Evolutionary conservation across 2,329 filamentous ascomycete species (phyloP).

Genomic region (Fusarium haematococcum): DNA sequence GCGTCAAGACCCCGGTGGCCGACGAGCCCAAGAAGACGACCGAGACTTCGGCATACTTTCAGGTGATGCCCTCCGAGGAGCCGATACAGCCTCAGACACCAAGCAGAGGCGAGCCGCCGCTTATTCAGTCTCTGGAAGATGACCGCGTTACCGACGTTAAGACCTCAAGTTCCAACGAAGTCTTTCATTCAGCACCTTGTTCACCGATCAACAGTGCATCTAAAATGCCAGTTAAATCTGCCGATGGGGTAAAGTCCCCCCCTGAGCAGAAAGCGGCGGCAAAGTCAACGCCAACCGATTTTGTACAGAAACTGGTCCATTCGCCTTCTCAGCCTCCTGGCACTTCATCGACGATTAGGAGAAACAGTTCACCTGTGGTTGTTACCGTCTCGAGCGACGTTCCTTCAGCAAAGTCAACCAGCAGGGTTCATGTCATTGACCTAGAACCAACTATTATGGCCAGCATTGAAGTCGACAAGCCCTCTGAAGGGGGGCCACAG

Average conservation of each 20-base stretch:
- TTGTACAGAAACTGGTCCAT: slow-evolving; percentile 30
- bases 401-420: not conserved
- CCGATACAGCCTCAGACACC: slow-evolving; percentile 13
- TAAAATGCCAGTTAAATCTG: slow-evolving; percentile 24
- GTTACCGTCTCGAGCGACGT: not conserved
- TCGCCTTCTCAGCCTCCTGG: slow-evolving; percentile 13
- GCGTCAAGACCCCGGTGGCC: not conserved
- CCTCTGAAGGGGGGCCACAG: slow-evolving; percentile 24
- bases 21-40: slow-evolving; percentile 7
- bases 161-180: slow-evolving; percentile 30
- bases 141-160: slow-evolving; percentile 34
- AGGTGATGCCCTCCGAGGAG: slow-evolving; percentile 7
- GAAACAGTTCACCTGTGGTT: slow-evolving; percentile 14
- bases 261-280: not conserved
- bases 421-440: slow-evolving; percentile 12
- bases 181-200: slow-evolving; percentile 37
- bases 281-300: slow-evolving; percentile 11
- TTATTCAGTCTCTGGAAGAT: slow-evolving; percentile 32
- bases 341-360: slow-evolving; percentile 21
- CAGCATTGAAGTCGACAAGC: slow-evolving; percentile 37
- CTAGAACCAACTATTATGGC: slow-evolving; percentile 9
- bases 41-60: slow-evolving; percentile 26
- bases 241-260: slow-evolving; percentile 6
- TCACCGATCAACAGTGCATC: slow-evolving; percentile 30
- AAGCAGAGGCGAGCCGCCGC: slow-evolving; percentile 24